phyloP scores from a whole-genome alignment of 768 basidiomycete species.

The Tylopilus vinaceipallidus region DNA sequence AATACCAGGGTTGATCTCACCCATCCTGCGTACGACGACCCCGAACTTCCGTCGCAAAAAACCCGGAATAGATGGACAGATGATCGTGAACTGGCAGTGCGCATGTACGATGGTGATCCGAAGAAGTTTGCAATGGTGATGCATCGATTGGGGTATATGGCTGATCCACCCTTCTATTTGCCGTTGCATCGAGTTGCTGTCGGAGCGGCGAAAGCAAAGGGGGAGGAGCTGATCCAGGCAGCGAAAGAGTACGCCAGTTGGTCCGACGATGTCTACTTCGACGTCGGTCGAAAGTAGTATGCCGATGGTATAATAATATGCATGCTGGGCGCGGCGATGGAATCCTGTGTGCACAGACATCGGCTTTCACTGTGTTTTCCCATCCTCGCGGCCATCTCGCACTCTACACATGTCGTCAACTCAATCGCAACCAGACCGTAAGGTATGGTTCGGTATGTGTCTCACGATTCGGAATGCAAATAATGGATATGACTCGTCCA shows the following conservation, averaged over 20 bases:
- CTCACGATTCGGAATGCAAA: background rate
- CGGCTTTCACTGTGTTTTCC: background rate
- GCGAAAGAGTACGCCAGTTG: slow-evolving; percentile 28
- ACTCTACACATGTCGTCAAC: background rate
- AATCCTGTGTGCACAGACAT: too few relatives aligned
- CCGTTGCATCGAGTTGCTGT: slow-evolving; percentile 25
- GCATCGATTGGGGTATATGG: slow-evolving; percentile 18
- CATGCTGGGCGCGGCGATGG: too few relatives aligned
- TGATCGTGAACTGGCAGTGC: slow-evolving; percentile 1
- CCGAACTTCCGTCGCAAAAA: slow-evolving; percentile 16
- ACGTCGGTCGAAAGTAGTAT: too few relatives aligned
- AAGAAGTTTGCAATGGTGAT: slow-evolving; percentile 23
- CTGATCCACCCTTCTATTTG: slow-evolving; percentile 26
- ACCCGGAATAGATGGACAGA: slow-evolving; percentile 10
- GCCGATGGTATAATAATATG: too few relatives aligned
- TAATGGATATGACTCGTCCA: background rate
- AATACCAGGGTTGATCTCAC: slow-evolving; percentile 4
- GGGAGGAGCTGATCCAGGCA: slow-evolving; percentile 21
- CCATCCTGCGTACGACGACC: slow-evolving; percentile 22
- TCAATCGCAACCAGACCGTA: slow-evolving; percentile 2
- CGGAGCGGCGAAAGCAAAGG: slow-evolving; percentile 21
- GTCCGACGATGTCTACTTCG: slow-evolving; percentile 29
- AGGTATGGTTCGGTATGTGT: slow-evolving; percentile 26
- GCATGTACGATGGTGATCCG: too few relatives aligned
- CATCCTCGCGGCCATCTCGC: background rate